A percentile compares a stretch with the other conserved stretches of the same genome.
phyloP scores from a whole-genome alignment of 768 basidiomycete genomes.

The Megacollybia marginata region DNA sequence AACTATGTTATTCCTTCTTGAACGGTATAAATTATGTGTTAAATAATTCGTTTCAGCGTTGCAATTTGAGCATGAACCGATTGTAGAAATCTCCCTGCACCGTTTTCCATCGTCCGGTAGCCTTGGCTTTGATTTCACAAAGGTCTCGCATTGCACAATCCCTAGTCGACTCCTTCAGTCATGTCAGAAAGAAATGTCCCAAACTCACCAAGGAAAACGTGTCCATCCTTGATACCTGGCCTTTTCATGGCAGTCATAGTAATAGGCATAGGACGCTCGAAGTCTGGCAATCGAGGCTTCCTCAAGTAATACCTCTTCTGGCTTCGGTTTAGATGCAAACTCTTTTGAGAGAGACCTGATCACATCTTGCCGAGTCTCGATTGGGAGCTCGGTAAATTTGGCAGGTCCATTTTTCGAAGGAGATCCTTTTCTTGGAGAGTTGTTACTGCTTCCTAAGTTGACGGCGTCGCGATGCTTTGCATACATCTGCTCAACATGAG shows the following conservation, averaged over 20 bases:
- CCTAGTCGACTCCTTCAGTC: conserved; percentile 1
- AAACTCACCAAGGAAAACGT: conserved; percentile 26
- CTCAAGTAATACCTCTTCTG: conserved; percentile 19
- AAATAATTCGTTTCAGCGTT: not conserved
- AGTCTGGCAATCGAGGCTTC: conserved; percentile 26
- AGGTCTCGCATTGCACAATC: conserved; percentile 49
- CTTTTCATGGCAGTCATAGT: conserved; percentile 22
- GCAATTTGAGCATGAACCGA: conserved; percentile 13
- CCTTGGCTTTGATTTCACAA: conserved; percentile 42
- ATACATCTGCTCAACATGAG: conserved; percentile 32
- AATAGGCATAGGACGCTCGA: conserved; percentile 53
- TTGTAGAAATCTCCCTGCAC: conserved; percentile 40
- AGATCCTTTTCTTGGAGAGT: conserved; percentile 1
- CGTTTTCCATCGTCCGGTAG: conserved; percentile 31
- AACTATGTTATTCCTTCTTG: not conserved
- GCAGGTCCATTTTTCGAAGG: conserved; percentile 10
- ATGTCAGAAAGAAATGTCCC: not conserved
- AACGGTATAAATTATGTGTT: not conserved
- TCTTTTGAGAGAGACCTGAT: conserved; percentile 37
- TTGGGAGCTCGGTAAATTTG: conserved; percentile 24
- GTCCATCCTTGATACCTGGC: conserved; percentile 14
- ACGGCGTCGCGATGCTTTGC: conserved; percentile 20
- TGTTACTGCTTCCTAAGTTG: not conserved
- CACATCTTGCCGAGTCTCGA: conserved; percentile 43
- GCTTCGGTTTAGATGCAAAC: conserved; percentile 26